These are phyloP conservation scores for Phytophthora uliginosa DNA, from an alignment of 352 stramenopile genomes.

Conservation along the genomic window DNA sequence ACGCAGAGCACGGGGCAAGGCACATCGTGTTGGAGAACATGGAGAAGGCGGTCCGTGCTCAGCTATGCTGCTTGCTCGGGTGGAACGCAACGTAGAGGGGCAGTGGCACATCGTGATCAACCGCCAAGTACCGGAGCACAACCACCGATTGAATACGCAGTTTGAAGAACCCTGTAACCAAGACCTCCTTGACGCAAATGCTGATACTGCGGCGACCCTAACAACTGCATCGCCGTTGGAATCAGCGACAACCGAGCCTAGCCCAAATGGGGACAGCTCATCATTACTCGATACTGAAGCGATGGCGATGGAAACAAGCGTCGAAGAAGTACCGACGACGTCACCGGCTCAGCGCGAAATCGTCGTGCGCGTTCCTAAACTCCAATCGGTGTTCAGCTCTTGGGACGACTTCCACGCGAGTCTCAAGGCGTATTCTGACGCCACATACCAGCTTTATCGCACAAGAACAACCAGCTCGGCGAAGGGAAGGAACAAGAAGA, in stretches of 20 bases:
- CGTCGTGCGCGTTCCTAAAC: conserved; percentile 69
- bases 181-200: conserved; percentile 4
- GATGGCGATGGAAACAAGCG: conserved; percentile 7
- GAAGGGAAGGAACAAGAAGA: conserved; percentile 77
- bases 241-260: conserved; percentile 1
- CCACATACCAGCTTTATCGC: conserved; percentile 79
- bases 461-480: conserved; percentile 82
- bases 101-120: conserved; percentile 78
- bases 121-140: conserved; percentile 73
- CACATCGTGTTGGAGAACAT: conserved; percentile 13
- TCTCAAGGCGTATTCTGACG: conserved; percentile 71
- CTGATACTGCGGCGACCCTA: conserved; percentile 10
- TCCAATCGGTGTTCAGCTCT: conserved; percentile 62
- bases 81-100: conserved; percentile 73
- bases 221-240: conserved; percentile 6
- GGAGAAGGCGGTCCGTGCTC: conserved; percentile 47
- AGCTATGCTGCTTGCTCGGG: conserved; percentile 74
- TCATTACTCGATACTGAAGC: conserved; percentile 21
- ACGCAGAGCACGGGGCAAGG: conserved; percentile 64
- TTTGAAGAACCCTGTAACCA: conserved; percentile 28
- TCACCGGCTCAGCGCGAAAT: conserved; percentile 41
- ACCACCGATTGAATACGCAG: conserved; percentile 48
- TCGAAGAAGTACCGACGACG: background rate
- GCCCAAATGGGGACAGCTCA: conserved; percentile 14
- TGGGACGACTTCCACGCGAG: conserved; percentile 79